phyloP scores from a whole-genome alignment of 768 basidiomycete genomes.

The Pulveroboletus ravenelii region DNA sequence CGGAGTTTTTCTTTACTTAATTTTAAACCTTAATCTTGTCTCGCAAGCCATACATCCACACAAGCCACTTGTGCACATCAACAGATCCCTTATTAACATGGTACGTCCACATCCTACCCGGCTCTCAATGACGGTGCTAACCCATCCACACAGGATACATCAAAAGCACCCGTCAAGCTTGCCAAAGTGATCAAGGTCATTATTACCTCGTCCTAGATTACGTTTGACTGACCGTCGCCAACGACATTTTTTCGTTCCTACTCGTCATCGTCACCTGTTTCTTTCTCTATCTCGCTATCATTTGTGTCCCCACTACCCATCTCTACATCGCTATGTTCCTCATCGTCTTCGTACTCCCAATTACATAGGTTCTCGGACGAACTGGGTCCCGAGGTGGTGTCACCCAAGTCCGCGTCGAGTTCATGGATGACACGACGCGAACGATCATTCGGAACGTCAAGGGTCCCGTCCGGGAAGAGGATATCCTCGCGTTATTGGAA shows the following conservation, averaged over 20 bases:
- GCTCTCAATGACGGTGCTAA: neutral
- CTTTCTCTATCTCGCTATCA: no score
- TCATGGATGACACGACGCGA: constrained; percentile 95
- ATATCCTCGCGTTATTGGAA: constrained; percentile 95
- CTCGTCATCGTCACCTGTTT: no score
- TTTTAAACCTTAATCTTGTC: constrained; percentile 23
- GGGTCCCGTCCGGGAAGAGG: constrained; percentile 93
- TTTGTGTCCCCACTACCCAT: no score
- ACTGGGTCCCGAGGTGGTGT: constrained; percentile 99
- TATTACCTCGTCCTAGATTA: neutral
- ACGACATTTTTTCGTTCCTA: neutral
- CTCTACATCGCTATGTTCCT: no score
- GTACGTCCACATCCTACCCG: constrained; percentile 9
- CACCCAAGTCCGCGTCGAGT: constrained; percentile 98
- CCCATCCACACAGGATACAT: constrained; percentile 53
- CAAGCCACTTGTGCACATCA: neutral
- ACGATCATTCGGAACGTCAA: constrained; percentile 99
- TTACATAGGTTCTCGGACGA: constrained; percentile 93
- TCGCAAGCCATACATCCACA: constrained; percentile 11
- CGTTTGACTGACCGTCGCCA: neutral
- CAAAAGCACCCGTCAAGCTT: constrained; percentile 93
- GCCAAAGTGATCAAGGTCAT: constrained; percentile 94
- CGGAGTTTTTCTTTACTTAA: constrained; percentile 13
- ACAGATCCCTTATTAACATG: constrained; percentile 16
- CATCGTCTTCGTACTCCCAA: no score